These are phyloP conservation scores for Phytophthora foliorum DNA, from an alignment of 352 stramenopile genomes.

Conservation along the genomic window DNA sequence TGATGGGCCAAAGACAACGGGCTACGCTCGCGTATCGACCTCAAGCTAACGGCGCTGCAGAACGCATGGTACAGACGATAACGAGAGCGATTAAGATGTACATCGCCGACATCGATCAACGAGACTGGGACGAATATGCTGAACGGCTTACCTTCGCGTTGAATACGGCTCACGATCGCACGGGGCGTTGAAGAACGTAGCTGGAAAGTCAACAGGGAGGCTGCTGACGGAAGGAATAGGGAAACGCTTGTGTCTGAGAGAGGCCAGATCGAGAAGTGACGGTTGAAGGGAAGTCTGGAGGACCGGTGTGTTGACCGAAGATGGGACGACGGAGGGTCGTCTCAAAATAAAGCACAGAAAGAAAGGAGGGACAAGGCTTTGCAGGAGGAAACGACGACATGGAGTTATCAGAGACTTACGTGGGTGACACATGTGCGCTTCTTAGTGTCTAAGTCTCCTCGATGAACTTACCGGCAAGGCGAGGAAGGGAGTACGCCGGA, in stretches of 20 bases:
- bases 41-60: slow-evolving; percentile 26
- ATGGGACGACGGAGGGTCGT: slow-evolving; percentile 8
- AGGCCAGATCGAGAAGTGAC: no score
- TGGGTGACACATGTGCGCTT: no score
- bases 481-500: not conserved
- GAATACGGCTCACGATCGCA: slow-evolving; percentile 15
- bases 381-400: no score
- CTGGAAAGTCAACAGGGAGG: no score
- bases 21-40: slow-evolving; percentile 27
- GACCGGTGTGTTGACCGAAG: slow-evolving; percentile 4
- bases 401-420: no score
- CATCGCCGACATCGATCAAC: slow-evolving; percentile 23
- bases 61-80: slow-evolving; percentile 36
- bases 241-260: no score
- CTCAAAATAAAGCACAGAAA: not conserved
- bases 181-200: no score
- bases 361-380: no score
- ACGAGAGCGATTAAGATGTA: slow-evolving; percentile 31
- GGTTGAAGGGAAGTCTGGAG: slow-evolving; percentile 3
- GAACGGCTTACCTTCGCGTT: slow-evolving; percentile 35
- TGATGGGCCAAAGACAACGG: not conserved
- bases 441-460: no score
- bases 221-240: no score
- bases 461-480: slow-evolving; percentile 2
- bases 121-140: slow-evolving; percentile 45